A percentile compares a stretch with the other conserved stretches of the same genome.
Conservation (phyloP, 768 basidiomycete genomes). For the Rhodocollybia butyracea region DNA sequence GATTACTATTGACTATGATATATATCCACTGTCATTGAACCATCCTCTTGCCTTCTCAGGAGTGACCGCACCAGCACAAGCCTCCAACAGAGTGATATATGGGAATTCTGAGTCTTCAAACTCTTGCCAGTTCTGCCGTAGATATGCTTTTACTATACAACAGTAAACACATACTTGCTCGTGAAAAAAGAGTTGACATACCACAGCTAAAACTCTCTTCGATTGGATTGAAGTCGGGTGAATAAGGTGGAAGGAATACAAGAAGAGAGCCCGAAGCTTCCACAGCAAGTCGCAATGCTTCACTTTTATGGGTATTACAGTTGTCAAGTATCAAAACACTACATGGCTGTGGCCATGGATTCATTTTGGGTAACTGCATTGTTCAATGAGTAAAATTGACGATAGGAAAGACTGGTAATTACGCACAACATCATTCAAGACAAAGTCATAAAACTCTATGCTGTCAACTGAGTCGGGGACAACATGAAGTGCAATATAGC, state of each 20-base stretch:
- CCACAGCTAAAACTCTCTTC: constrained; percentile 25
- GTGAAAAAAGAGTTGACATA: neutral
- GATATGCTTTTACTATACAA: constrained; percentile 10
- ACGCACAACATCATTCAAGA: constrained; percentile 32
- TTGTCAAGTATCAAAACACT: constrained; percentile 12
- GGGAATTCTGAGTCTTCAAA: constrained; percentile 9
- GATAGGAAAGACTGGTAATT: neutral
- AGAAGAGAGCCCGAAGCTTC: constrained; percentile 20
- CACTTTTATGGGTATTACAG: constrained; percentile 18
- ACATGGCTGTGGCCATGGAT: constrained; percentile 6
- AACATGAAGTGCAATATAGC: constrained; percentile 29
- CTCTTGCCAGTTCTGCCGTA: constrained; percentile 8
- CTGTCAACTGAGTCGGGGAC: constrained; percentile 31
- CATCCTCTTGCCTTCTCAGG: constrained; percentile 17
- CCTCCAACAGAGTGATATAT: constrained; percentile 10
- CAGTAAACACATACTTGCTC: neutral
- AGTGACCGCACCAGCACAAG: constrained; percentile 15
- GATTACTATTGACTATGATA: no score
- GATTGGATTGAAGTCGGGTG: constrained; percentile 33
- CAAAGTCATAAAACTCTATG: constrained; percentile 31
- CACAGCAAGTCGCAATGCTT: constrained; percentile 19
- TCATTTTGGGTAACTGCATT: constrained; percentile 26
- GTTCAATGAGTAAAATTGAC: neutral
- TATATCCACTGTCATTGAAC: constrained; percentile 21
- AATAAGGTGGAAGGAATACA: constrained; percentile 28